Evolutionary conservation across 345 rosid species (phyloP), one percentile per base, ranked within the genome.

Genomic region (Euphorbia lathyris): DNA sequence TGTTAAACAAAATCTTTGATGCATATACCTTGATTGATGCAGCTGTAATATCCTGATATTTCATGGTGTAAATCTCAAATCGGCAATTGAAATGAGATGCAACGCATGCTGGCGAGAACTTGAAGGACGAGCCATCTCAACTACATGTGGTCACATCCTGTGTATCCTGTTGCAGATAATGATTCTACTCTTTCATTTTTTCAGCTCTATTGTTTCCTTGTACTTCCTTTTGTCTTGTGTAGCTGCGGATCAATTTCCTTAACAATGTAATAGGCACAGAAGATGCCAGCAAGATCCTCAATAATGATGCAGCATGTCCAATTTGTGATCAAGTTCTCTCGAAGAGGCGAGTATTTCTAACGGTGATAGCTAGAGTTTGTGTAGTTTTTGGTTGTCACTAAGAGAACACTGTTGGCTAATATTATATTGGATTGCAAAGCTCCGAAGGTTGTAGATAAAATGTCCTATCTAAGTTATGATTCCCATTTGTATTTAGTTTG

Each of bases 311-410:
- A 47, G 90, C 96, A 32, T 95, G 97, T 71, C 99, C 97, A 58
- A 76, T 95, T 55, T 95, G 99, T 75, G 98, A 90, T 79, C 96
- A 88, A 82, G 97, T 88, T 76, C 99, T 95, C 40, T 92, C 99
- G 50, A 92, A 90, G 86, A 92, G 99, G 99, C 85, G 69, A 71
- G 38, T 26, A 7, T 59, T 45, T 13, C 48, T 8, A 34, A 52
- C 34, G 29, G 5, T 30, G 17, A 23, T 47, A 30, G 23, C 25
- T 58, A 23, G 4, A 65, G 36, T 19, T 71, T 66, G 50, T 29
- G 67, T 60, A 67, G 68, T 17, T 34, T 65, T 42, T 64, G 50
- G 17, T 55, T 27, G 27, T 22, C 22, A 0, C n/a, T 13, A 25
- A 26, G 7, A 3, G 29, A 9, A 9, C 23, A 30, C 4, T 34